phyloP scores from a whole-genome alignment of 768 basidiomycete genomes.

The Tylopilus felleus region DNA sequence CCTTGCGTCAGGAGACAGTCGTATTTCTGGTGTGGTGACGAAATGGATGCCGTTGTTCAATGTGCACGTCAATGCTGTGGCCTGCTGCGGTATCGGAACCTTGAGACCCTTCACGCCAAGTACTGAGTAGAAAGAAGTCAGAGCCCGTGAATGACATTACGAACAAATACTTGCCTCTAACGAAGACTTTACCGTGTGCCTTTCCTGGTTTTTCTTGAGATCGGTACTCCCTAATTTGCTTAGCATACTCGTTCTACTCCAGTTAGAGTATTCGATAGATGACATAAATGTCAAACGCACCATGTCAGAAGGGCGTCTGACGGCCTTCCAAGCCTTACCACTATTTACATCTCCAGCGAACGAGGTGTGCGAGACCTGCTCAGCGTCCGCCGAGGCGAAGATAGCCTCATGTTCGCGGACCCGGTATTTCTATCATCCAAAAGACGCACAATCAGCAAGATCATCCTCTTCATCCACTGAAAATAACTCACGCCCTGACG shows the following conservation, averaged over 20 bases:
- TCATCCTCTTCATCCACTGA: not conserved
- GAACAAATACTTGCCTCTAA: conserved; percentile 59
- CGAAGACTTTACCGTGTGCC: conserved; percentile 89
- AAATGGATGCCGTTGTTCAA: conserved; percentile 97
- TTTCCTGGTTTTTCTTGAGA: conserved; percentile 76
- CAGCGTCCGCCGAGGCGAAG: conserved; percentile 72
- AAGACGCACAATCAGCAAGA: conserved; percentile 2
- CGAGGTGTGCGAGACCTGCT: conserved; percentile 66
- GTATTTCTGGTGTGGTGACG: conserved; percentile 81
- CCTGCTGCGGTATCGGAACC: conserved; percentile 74
- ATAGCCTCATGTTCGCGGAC: conserved; percentile 79
- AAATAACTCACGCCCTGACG: conserved; percentile 22
- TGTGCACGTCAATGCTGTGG: conserved; percentile 76
- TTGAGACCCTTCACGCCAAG: conserved; percentile 68
- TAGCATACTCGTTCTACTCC: conserved; percentile 87
- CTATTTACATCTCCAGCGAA: conserved; percentile 79
- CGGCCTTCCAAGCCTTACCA: conserved; percentile 81
- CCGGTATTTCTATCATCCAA: conserved; percentile 61
- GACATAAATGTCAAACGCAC: conserved; percentile 40
- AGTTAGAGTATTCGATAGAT: not conserved
- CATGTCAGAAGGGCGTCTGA: conserved; percentile 92
- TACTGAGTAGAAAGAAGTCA: conserved; percentile 44
- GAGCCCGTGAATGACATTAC: not conserved
- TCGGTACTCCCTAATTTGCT: conserved; percentile 80
- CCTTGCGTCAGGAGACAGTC: conserved; percentile 52